Conservation (phyloP, 805 yeast genomes). For the Lipomyces anomalus region DNA sequence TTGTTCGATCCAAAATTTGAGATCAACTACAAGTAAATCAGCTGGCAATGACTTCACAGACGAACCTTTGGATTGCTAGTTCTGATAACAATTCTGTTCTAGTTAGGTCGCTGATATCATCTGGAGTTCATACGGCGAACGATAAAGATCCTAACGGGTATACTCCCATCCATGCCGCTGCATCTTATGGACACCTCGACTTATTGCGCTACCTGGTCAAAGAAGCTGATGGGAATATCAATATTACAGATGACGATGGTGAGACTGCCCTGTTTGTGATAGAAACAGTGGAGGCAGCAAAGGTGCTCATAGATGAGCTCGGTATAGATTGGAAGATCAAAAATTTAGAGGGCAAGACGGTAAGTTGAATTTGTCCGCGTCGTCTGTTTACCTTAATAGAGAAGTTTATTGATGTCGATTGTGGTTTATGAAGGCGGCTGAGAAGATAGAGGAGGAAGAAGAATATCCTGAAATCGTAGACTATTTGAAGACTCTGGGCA, state of each 20-base stretch:
- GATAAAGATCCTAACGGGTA: conserved; percentile 88
- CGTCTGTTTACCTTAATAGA: neutral
- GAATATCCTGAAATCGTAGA: conserved; percentile 74
- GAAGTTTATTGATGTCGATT: conserved; percentile 13
- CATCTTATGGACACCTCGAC: conserved; percentile 78
- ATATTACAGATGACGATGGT: conserved; percentile 80
- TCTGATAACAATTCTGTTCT: conserved; percentile 66
- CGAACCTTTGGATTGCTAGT: conserved; percentile 92
- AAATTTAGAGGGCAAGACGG: conserved; percentile 71
- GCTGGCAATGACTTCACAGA: no score
- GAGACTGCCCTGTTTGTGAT: conserved; percentile 93
- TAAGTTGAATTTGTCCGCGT: neutral
- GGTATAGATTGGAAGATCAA: conserved; percentile 58
- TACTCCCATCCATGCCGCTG: conserved; percentile 97
- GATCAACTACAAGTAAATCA: no score
- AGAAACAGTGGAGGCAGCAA: conserved; percentile 65
- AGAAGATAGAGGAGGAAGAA: conserved; percentile 74
- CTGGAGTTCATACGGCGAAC: conserved; percentile 56
- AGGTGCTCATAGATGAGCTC: conserved; percentile 56
- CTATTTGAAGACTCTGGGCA: conserved; percentile 50
- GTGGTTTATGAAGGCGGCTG: no score
- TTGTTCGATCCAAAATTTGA: no score
- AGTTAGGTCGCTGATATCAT: conserved; percentile 52
- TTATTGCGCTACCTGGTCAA: conserved; percentile 52
- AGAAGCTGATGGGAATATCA: conserved; percentile 66